A percentile compares a stretch with the other conserved stretches of the same genome.
These are phyloP conservation scores for Miamiensis avidus DNA, from an alignment of 169 alveolate genomes.

Conservation along the genomic window DNA sequence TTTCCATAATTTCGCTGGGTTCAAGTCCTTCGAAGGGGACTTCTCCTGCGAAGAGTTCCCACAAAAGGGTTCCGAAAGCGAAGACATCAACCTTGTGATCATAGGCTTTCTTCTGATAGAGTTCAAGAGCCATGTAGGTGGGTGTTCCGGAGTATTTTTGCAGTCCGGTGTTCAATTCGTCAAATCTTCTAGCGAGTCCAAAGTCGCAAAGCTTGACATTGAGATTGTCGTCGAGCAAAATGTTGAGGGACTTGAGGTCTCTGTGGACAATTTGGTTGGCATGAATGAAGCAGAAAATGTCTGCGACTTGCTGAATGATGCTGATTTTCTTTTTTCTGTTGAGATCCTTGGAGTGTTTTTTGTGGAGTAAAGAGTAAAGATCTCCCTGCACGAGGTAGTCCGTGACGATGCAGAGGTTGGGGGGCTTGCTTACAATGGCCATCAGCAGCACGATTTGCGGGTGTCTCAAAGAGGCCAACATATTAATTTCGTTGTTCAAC, in stretches of 20 bases:
- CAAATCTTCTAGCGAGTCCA: slow-evolving; percentile 75
- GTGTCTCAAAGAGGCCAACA: slow-evolving; percentile 84
- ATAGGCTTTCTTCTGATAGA: slow-evolving; percentile 76
- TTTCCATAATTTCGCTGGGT: slow-evolving; percentile 73
- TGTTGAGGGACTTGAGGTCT: slow-evolving; percentile 85
- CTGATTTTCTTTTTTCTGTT: slow-evolving; percentile 53
- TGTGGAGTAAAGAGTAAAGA: slow-evolving; percentile 75
- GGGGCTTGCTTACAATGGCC: slow-evolving; percentile 76
- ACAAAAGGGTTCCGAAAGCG: slow-evolving; percentile 86
- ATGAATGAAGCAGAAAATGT: slow-evolving; percentile 71
- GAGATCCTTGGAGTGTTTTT: slow-evolving; percentile 48
- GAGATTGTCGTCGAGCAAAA: slow-evolving; percentile 66
- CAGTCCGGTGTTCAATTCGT: slow-evolving; percentile 78
- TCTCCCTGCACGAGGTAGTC: slow-evolving; percentile 73
- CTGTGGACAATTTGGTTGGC: slow-evolving; percentile 79
- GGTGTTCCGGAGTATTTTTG: slow-evolving; percentile 89
- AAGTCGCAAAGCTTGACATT: slow-evolving; percentile 84
- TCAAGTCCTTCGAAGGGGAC: slow-evolving; percentile 87
- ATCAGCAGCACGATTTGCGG: slow-evolving; percentile 81
- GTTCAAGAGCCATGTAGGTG: slow-evolving; percentile 90
- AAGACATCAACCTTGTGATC: slow-evolving; percentile 86
- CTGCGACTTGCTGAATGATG: slow-evolving; percentile 66
- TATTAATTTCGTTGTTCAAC: slow-evolving; percentile 81
- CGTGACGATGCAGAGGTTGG: slow-evolving; percentile 76
- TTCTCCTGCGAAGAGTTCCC: slow-evolving; percentile 85